Percentiles rank a stretch among this genome's conserved stretches.
Evolutionary conservation across 257 asterid species (phyloP).

Genomic region (Datura wrightii): DNA sequence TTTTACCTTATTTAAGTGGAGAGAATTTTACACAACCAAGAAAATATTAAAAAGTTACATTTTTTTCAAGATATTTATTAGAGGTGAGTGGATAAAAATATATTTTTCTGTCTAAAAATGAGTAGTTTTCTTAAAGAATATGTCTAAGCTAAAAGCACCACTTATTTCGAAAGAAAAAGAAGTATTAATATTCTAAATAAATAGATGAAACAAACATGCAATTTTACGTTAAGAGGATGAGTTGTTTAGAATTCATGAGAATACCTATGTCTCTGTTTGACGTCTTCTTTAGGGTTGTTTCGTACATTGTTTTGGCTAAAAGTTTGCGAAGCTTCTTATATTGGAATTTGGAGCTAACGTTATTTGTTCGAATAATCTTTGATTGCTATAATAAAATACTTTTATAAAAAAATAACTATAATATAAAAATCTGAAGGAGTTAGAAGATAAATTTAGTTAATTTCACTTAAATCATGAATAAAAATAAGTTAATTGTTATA

Average conservation of each 20-base stretch:
- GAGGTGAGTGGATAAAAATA: no score
- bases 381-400: background rate
- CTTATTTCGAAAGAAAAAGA: no score
- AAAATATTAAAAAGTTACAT: no score
- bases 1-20: no score
- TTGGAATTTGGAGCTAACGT: background rate
- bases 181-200: background rate
- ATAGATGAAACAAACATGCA: background rate
- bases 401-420: background rate
- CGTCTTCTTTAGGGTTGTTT: background rate
- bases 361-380: background rate
- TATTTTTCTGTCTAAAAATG: no score
- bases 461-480: background rate
- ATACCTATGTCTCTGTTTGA: background rate
- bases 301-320: background rate
- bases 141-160: no score
- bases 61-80: no score
- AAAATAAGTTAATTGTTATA: background rate
- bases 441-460: background rate
- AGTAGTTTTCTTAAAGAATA: no score
- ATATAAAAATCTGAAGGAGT: no score
- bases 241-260: background rate
- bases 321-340: conserved; percentile 11
- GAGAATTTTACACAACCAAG: no score
- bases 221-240: background rate